These are phyloP conservation scores for Strobilomyces echinocephalus DNA, from an alignment of 768 basidiomycete species.

Conservation along the genomic window DNA sequence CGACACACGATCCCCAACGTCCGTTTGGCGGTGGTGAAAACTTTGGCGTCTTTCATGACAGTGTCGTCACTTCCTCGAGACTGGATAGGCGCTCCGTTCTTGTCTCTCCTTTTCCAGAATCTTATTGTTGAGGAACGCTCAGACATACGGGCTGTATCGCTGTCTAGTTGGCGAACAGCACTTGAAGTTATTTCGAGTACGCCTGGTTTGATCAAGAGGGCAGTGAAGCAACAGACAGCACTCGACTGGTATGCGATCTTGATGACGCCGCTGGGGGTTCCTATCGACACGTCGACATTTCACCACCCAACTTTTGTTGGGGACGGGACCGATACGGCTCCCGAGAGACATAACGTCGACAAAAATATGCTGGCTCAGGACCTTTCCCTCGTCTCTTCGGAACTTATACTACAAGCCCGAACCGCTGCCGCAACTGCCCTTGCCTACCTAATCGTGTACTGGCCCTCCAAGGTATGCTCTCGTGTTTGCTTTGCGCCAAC, in stretches of 20 bases:
- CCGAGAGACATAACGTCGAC: slow-evolving; percentile 89
- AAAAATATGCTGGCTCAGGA: slow-evolving; percentile 94
- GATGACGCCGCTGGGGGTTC: slow-evolving; percentile 85
- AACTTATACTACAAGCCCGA: slow-evolving; percentile 74
- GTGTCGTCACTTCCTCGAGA: slow-evolving; percentile 67
- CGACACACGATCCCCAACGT: slow-evolving; percentile 94
- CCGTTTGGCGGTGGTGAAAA: slow-evolving; percentile 87
- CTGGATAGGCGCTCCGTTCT: slow-evolving; percentile 76
- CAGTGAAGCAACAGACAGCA: slow-evolving; percentile 55
- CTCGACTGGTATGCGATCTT: slow-evolving; percentile 83
- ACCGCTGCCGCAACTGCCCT: slow-evolving; percentile 75
- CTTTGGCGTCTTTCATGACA: slow-evolving; percentile 79
- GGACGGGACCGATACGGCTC: slow-evolving; percentile 38
- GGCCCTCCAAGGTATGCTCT: slow-evolving; percentile 53
- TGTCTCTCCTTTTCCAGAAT: slow-evolving; percentile 90
- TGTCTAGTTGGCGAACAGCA: slow-evolving; percentile 70
- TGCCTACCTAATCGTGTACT: slow-evolving; percentile 61
- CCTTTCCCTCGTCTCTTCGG: slow-evolving; percentile 70
- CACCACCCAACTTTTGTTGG: slow-evolving; percentile 53
- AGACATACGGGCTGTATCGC: slow-evolving; percentile 75
- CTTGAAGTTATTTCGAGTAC: slow-evolving; percentile 48
- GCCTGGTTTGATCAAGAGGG: slow-evolving; percentile 46
- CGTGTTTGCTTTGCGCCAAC: not conserved
- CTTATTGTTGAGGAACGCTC: slow-evolving; percentile 84
- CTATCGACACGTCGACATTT: slow-evolving; percentile 68